These are phyloP conservation scores for Blastomyces percursus DNA, from an alignment of 2,329 filamentous ascomycete species.

Conservation along the genomic window DNA sequence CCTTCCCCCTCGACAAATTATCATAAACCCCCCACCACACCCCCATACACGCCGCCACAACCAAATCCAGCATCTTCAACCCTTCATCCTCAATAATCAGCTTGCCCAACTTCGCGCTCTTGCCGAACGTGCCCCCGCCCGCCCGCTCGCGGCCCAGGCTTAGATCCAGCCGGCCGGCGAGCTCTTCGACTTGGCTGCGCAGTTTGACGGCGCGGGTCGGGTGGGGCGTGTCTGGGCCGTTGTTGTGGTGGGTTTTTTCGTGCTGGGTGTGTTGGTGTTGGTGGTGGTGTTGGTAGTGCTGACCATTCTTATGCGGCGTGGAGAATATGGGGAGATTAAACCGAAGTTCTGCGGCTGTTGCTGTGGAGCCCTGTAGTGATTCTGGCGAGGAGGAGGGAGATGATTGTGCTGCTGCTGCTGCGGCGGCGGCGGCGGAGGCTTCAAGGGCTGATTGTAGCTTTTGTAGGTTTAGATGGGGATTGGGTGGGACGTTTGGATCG, in stretches of 20 bases:
- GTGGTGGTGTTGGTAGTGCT: slow-evolving; percentile 12
- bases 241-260: too few relatives aligned
- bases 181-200: slow-evolving; percentile 15
- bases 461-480: background rate
- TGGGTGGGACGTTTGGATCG: background rate
- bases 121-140: slow-evolving; percentile 74
- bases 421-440: background rate
- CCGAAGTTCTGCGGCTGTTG: slow-evolving; percentile 67
- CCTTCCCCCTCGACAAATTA: slow-evolving; percentile 15
- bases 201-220: slow-evolving; percentile 1
- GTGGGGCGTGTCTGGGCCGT: background rate
- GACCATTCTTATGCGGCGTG: slow-evolving; percentile 12
- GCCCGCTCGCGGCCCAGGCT: slow-evolving; percentile 71
- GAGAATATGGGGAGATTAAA: slow-evolving; percentile 67
- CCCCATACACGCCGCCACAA: slow-evolving; percentile 83
- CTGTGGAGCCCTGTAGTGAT: slow-evolving; percentile 23
- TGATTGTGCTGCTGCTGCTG: background rate
- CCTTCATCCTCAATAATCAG: slow-evolving; percentile 82
- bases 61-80: slow-evolving; percentile 85
- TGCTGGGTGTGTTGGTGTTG: background rate
- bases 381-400: background rate
- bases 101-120: slow-evolving; percentile 86
- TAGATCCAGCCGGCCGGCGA: slow-evolving; percentile 40
- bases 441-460: background rate
- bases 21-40: slow-evolving; percentile 85